Evolutionary conservation across 31 red algal species (phyloP), one percentile per base, ranked within the genome.

Genomic region (Porphyra umbilicalis): DNA sequence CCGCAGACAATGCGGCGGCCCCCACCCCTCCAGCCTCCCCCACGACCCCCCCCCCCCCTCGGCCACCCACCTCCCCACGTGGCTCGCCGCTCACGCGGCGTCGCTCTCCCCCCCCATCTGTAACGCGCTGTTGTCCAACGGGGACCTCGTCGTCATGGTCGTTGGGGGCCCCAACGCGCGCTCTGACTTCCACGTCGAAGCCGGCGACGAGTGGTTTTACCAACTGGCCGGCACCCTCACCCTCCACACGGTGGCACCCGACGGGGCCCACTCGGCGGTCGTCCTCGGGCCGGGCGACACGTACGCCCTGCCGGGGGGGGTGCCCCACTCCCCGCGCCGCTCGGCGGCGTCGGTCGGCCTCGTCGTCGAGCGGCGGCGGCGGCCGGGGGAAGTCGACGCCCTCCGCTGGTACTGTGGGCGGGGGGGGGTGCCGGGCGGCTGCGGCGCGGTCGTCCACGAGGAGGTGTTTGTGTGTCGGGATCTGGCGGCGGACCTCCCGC

Each of bases 141-240:
- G 88, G n/a, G 97, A 95, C 76, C 96, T 99, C 82, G 90, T 94
- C 67, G 93, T 99, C 35, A 99, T 99, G 97, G 44, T 99, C 6
- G 97, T 99, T 33, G 93, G 85, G 29, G 97, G 97, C 8, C 97
- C 97, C 8, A 99, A 99, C 88, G 83, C 85, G 15, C 81, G 97
- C 14, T 94, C 90, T 67, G 97, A 99, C 78, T 99, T 96, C 79
- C 97, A 99, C 80, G 76, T 92, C 0, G 91, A 99, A 79, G 85
- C 44, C 33, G 88, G 90, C 15, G 97, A 99, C 79, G 97, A 99
- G 76, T 91, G 87, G 83, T 99, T 95, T 75, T 99, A 93, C 84
- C 97, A 99, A 80, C 81, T 99, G 18, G 89, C 94, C 42, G 97
- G 97, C 33, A 81, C 89, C 20, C 90, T 99, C 80, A 83, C 89